Evolutionary conservation across 345 rosid species (phyloP), one percentile per base, ranked within the genome.

Genomic region (Dovyalis caffra): DNA sequence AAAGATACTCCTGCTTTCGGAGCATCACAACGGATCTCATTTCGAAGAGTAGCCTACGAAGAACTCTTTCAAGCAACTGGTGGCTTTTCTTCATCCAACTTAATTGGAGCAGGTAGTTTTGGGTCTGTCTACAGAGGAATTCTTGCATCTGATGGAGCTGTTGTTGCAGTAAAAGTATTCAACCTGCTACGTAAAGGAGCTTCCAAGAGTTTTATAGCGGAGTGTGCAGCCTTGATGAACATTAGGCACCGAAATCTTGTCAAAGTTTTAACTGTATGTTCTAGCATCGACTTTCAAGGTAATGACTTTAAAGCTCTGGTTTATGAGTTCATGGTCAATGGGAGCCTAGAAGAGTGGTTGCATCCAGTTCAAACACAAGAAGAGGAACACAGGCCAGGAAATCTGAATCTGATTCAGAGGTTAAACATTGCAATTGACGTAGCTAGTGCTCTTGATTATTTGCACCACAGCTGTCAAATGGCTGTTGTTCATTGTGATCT

Each of bases 401-500:
- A 2, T 31, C 28, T 38, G 75, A 65, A n/a, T 40, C 62, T 25
- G 8, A 11, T 37, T 8, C 69, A 66, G 47, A 7, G 69, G 16
- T 1, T 35, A n/a, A 66, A 37, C 49, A 66, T 66, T 37, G 69
- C 69, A 66, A 37, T 34, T 11, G 70, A 66, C 29, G 66, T 63
- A 16, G 66, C 66, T 31, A 4, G 3, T 63, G 66, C 66, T 5
- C 66, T 32, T 6, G 66, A 63, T 16, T 38, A 25, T 25, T 38
- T 66, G 33, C 76, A 72, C 31, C 5, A 43, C 28, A 25, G 62
- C 23, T 25, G 75, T 21, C 26, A 72, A 4, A 43, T 33, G 3
- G 45, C 61, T 8, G 29, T 72, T 12, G 21, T 72, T 43, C 81
- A 78, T 35, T 67, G 81, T 49, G 70, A 66, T 38, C 6, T 34